phyloP scores from a whole-genome alignment of 2,329 filamentous ascomycete genomes.

The Ophiostoma angusticollis region DNA sequence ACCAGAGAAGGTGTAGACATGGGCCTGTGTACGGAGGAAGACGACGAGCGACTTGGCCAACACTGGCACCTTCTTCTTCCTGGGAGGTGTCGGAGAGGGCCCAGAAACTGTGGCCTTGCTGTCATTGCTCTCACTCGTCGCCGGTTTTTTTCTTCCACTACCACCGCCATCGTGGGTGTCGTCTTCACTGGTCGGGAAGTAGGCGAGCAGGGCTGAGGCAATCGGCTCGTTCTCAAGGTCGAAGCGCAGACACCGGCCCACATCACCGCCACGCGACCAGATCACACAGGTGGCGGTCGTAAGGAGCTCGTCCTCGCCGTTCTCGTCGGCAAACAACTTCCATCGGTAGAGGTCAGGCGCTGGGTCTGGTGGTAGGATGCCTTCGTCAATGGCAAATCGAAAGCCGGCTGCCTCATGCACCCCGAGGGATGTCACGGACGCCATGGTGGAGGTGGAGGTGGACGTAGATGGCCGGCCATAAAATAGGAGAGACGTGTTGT shows the following conservation, averaged over 20 bases:
- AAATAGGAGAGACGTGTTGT: not conserved
- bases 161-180: constrained; percentile 1
- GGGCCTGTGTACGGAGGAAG: constrained; percentile 81
- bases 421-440: constrained; percentile 78
- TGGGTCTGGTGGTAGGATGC: constrained; percentile 57
- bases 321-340: constrained; percentile 43
- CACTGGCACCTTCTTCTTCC: not conserved
- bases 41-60: constrained; percentile 68
- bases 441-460: constrained; percentile 45
- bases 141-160: not conserved
- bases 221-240: constrained; percentile 77
- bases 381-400: constrained; percentile 69
- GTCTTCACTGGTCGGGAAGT: constrained; percentile 44
- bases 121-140: not conserved
- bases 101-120: constrained; percentile 4
- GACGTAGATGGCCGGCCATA: not conserved
- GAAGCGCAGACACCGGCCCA: constrained; percentile 78
- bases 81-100: no score
- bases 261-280: constrained; percentile 77
- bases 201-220: constrained; percentile 73
- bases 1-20: constrained; percentile 82
- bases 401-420: constrained; percentile 79
- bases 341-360: constrained; percentile 58
- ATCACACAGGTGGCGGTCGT: constrained; percentile 64
- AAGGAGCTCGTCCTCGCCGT: constrained; percentile 65